Evolutionary conservation across 2,329 filamentous ascomycete species (phyloP), one percentile per base, ranked within the genome.

Genomic region (Trichophyton schoenleinii): DNA sequence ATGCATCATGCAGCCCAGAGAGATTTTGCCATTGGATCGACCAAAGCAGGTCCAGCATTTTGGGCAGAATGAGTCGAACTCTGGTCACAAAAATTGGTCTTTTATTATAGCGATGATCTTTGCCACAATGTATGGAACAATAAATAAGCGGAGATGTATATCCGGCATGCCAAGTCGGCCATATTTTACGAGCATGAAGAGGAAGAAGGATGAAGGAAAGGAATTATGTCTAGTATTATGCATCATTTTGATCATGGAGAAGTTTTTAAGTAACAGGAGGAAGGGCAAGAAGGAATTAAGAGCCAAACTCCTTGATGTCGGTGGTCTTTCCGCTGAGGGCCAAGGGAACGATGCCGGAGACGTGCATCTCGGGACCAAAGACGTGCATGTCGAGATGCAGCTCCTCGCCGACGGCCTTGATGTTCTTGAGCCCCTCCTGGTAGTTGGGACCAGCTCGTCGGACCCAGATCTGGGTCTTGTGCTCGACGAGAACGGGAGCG

Each of bases 401-500:
- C 81, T 99, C 94, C 75, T 92, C 85, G 64, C 91, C 94, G 64
- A 95, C 92, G 58, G 86, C 84, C 85, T 97, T 97, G 85, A 99
- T 96, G 85, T 97, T 99, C 87, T 96, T 96, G 67, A 99, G 87
- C 80, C 94, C 94, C 80, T 99, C 94, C 80, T 99, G 94, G 85
- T 95, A 99, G 84, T 99, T 99, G 77, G 94, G 94, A 64, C 94
- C 90, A 60, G 94, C 84, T 77, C 84, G 83, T 70, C 84, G 83
- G 68, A 97, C 91, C 94, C 92, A 97, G 81, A 97, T 96, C 79
- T 95, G 87, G 67, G 94, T 89, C 72, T 96, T 95, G 86, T 99
- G 94, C 84, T 99, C 94, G 73, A 85, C 85, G 68, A 99, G 84
- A 66, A 87, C 82, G 66, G 86, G 85, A 64, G 91, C 84, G 69